Percentiles rank a stretch among this genome's conserved stretches.
Conservation (phyloP, 306 rosid species). For the Cajanus cajan region DNA sequence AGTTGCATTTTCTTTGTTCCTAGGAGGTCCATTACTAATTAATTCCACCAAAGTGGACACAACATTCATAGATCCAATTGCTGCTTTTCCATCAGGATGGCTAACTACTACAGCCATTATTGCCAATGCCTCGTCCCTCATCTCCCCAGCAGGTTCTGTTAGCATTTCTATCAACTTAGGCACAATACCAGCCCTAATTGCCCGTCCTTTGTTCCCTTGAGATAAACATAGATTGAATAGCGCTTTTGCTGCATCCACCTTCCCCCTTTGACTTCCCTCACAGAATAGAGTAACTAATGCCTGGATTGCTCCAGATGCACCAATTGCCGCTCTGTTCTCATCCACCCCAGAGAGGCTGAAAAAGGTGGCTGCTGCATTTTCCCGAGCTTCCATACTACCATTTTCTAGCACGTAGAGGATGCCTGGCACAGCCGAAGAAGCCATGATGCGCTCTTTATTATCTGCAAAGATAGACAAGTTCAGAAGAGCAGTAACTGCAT, state of each 20-base stretch:
- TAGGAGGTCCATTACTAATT: constrained; percentile 56
- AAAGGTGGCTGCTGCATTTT: constrained; percentile 92
- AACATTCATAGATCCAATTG: constrained; percentile 58
- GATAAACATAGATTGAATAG: constrained; percentile 74
- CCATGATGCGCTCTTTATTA: constrained; percentile 66
- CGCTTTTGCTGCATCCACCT: constrained; percentile 75
- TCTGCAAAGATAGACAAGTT: constrained; percentile 69
- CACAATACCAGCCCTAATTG: constrained; percentile 73
- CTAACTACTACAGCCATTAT: constrained; percentile 62
- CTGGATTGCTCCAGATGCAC: constrained; percentile 76
- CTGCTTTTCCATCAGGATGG: constrained; percentile 72
- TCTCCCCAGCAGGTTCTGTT: constrained; percentile 68
- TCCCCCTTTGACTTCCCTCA: constrained; percentile 80
- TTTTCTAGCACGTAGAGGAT: constrained; percentile 72
- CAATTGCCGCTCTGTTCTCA: constrained; percentile 61
- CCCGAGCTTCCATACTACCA: constrained; percentile 89
- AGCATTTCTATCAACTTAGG: constrained; percentile 67
- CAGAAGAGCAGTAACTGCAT: constrained; percentile 85
- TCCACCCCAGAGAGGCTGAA: constrained; percentile 76
- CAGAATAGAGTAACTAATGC: constrained; percentile 66
- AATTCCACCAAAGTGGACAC: constrained; percentile 65
- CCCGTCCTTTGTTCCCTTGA: constrained; percentile 84
- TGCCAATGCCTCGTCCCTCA: constrained; percentile 81
- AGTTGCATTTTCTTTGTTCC: constrained; percentile 79
- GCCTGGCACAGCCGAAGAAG: constrained; percentile 69